Evolutionary conservation across 1,139 yeast species (phyloP).

Genomic region (Blastobotrys apis): DNA sequence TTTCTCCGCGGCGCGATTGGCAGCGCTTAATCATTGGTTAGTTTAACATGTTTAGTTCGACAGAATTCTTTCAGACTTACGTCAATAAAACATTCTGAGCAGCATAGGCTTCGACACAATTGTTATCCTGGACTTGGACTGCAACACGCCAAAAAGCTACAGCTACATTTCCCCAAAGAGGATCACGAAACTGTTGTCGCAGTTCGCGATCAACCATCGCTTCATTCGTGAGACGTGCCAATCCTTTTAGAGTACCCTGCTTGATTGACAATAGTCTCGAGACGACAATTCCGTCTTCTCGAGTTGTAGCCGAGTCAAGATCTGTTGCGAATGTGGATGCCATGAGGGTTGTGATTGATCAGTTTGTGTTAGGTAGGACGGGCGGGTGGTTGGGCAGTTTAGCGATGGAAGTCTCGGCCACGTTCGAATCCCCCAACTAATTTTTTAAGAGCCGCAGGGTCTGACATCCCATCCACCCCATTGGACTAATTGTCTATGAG

Average conservation of each 20-base stretch:
- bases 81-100: constrained; percentile 29
- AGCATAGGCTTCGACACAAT: constrained; percentile 28
- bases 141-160: constrained; percentile 31
- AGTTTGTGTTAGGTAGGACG: too few species aligned
- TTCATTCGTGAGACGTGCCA: constrained; percentile 24
- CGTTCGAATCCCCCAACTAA: too few species aligned
- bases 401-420: too few species aligned
- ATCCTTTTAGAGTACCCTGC: constrained; percentile 19
- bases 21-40: constrained; percentile 15
- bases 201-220: constrained; percentile 23
- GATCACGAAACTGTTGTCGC: constrained; percentile 16
- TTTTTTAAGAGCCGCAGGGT: too few species aligned
- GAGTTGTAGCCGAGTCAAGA: constrained; percentile 18
- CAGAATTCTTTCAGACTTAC: constrained; percentile 16
- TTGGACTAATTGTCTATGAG: too few species aligned
- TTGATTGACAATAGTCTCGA: constrained; percentile 27
- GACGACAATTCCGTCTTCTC: constrained; percentile 26
- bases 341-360: too few species aligned
- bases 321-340: constrained; percentile 19
- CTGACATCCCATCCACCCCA: too few species aligned
- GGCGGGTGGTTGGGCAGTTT: not conserved
- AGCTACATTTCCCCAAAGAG: constrained; percentile 27
- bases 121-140: constrained; percentile 25
- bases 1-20: constrained; percentile 56
- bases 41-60: not conserved